A percentile compares a stretch with the other conserved stretches of the same genome.
phyloP scores from a whole-genome alignment of 129 eudicot genomes.

The carrot (Daucus carota) region DH1_v3.0 NC_030382.2:37106001-37106500 shows the following conservation, averaged over 20 bases:
- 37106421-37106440: not conserved
- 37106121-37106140: conserved; percentile 28
- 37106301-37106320: not conserved
- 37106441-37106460: not conserved
- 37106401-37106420: not conserved
- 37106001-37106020: conserved; percentile 15
- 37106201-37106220: not conserved
- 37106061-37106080: conserved; percentile 27
- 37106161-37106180: not conserved
- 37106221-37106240: not conserved
- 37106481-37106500: not conserved
- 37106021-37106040: conserved; percentile 20
- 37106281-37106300: not conserved
- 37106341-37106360: conserved; percentile 8
- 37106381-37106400: not conserved
- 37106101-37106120: conserved; percentile 25
- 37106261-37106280: not conserved
- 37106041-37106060: conserved; percentile 32
- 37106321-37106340: not conserved
- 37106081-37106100: conserved; percentile 14
- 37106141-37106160: conserved; percentile 24
- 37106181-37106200: not conserved
- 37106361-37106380: conserved; percentile 4
- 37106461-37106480: not conserved
- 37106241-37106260: not conserved